These are phyloP conservation scores for Fomitopsis palustris DNA, from an alignment of 1,284 basidiomycete genomes.

Conservation along the genomic window DNA sequence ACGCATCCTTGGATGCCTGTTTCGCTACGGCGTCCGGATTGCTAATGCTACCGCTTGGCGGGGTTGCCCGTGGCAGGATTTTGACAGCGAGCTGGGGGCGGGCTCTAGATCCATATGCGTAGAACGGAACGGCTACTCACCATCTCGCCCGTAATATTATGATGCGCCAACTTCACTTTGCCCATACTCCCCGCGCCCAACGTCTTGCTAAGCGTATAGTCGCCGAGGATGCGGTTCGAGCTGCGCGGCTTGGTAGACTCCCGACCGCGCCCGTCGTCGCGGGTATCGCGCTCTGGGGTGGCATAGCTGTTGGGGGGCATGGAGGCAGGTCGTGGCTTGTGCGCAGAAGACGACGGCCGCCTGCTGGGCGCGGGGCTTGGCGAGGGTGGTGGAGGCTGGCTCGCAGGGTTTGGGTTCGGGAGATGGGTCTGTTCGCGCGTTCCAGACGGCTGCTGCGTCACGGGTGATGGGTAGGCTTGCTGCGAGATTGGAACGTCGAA, in stretches of 20 bases:
- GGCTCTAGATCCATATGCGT: background rate
- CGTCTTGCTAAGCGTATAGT: slow-evolving; percentile 96
- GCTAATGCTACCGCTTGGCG: slow-evolving; percentile 43
- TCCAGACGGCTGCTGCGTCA: slow-evolving; percentile 20
- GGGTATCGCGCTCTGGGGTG: slow-evolving; percentile 26
- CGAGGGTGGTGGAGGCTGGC: slow-evolving; percentile 11
- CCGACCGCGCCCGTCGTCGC: slow-evolving; percentile 28
- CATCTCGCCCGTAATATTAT: slow-evolving; percentile 90
- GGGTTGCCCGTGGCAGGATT: slow-evolving; percentile 86
- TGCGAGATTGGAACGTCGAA: slow-evolving; percentile 45
- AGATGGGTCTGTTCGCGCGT: slow-evolving; percentile 5
- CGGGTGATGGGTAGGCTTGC: slow-evolving; percentile 24
- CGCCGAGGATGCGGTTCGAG: slow-evolving; percentile 74
- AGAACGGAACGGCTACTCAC: slow-evolving; percentile 42
- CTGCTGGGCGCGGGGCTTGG: slow-evolving; percentile 22
- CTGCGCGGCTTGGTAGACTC: slow-evolving; percentile 34
- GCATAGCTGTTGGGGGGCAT: slow-evolving; percentile 59
- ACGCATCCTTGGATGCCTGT: slow-evolving; percentile 86
- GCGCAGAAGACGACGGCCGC: slow-evolving; percentile 21
- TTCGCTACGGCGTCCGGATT: slow-evolving; percentile 66
- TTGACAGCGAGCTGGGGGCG: slow-evolving; percentile 86
- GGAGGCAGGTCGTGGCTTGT: slow-evolving; percentile 58
- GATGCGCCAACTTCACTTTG: slow-evolving; percentile 95
- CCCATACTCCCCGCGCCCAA: slow-evolving; percentile 98
- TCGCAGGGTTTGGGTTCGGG: slow-evolving; percentile 7